A percentile compares a stretch with the other conserved stretches of the same genome.
phyloP scores from a whole-genome alignment of 306 rosid genomes.

The Trifolium pratense region DNA sequence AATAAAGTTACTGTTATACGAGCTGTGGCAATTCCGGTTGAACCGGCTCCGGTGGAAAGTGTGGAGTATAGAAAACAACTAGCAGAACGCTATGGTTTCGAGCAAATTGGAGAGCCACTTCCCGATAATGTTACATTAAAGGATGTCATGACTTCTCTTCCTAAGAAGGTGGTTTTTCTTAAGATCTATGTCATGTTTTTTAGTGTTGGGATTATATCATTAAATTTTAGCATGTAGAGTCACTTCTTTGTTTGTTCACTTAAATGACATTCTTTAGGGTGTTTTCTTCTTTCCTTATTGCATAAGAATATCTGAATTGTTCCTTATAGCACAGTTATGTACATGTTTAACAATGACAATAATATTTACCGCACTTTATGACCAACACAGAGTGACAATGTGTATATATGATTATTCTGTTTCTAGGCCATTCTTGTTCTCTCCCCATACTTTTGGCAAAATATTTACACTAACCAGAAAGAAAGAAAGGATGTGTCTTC shows the following conservation, averaged over 20 bases:
- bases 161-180: slow-evolving; percentile 66
- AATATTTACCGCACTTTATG: slow-evolving; percentile 23
- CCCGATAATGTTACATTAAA: slow-evolving; percentile 74
- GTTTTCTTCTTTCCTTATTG: slow-evolving; percentile 32
- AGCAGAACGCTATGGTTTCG: slow-evolving; percentile 81
- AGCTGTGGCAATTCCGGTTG: slow-evolving; percentile 79
- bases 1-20: slow-evolving; percentile 53
- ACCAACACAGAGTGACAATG: slow-evolving; percentile 9
- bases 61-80: slow-evolving; percentile 69
- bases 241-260: slow-evolving; percentile 14
- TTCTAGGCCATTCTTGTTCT: not conserved
- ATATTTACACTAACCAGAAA: not conserved
- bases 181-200: slow-evolving; percentile 19
- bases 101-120: slow-evolving; percentile 78
- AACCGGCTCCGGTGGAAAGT: slow-evolving; percentile 59
- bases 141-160: slow-evolving; percentile 79
- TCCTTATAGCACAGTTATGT: slow-evolving; percentile 12
- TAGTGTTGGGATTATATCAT: slow-evolving; percentile 13
- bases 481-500: slow-evolving; percentile 8
- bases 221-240: slow-evolving; percentile 8
- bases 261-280: slow-evolving; percentile 1
- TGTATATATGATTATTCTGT: slow-evolving; percentile 10
- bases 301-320: slow-evolving; percentile 16
- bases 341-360: not conserved
- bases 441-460: not conserved